Conservation (phyloP, 805 yeast genomes). For the Ogataea naganishii region DNA sequence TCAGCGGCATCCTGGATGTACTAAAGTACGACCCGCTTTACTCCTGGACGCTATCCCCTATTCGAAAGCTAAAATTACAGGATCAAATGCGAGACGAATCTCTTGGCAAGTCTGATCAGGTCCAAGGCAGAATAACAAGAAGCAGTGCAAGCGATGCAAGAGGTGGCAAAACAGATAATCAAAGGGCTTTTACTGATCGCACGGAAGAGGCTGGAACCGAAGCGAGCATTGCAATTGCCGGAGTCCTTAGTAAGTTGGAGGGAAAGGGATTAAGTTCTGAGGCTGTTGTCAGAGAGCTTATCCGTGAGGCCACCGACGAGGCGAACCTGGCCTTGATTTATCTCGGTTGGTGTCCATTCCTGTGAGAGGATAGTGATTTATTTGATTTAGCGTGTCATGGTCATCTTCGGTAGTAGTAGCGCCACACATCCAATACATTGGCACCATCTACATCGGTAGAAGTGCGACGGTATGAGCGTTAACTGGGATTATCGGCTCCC, state of each 20-base stretch:
- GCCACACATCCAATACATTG: no score
- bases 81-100: conserved; percentile 18
- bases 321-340: conserved; percentile 66
- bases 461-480: no score
- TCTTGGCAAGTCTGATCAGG: no score
- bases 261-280: conserved; percentile 69
- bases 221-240: conserved; percentile 69
- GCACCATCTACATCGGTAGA: no score
- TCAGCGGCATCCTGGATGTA: conserved; percentile 76
- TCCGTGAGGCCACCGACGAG: conserved; percentile 64
- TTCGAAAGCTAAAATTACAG: conserved; percentile 48
- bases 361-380: conserved; percentile 18
- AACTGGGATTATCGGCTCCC: no score
- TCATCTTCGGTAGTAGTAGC: no score
- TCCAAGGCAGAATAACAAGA: no score
- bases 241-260: conserved; percentile 60
- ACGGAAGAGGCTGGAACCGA: conserved; percentile 47
- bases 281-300: conserved; percentile 74
- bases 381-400: no score
- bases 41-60: conserved; percentile 82
- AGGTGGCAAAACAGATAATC: conserved; percentile 2
- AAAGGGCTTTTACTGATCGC: background rate
- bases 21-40: conserved; percentile 88
- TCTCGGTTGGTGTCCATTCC: conserved; percentile 81
- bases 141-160: no score